phyloP scores from a whole-genome alignment of 257 asterid genomes.

The Eucommia ulmoides region DNA sequence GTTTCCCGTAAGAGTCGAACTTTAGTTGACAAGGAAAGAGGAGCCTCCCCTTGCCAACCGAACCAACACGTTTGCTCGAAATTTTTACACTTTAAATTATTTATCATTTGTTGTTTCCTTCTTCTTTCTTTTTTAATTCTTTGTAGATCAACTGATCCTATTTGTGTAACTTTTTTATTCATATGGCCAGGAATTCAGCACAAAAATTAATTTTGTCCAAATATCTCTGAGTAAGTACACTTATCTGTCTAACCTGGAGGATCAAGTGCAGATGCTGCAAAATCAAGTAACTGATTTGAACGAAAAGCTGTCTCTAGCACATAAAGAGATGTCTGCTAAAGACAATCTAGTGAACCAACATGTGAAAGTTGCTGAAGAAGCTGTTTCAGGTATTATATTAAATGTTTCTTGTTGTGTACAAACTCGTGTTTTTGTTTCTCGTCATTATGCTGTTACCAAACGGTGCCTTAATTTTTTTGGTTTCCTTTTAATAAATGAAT shows the following conservation, averaged over 20 bases:
- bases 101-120: neutral
- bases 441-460: too few species aligned
- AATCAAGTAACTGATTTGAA: constrained; percentile 65
- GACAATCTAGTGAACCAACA: constrained; percentile 90
- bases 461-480: too few species aligned
- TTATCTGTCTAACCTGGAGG: neutral
- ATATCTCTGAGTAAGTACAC: neutral
- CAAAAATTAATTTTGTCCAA: neutral
- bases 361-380: constrained; percentile 97
- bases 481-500: too few species aligned
- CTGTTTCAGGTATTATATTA: constrained; percentile 70
- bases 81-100: neutral
- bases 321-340: constrained; percentile 58
- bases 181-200: neutral
- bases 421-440: neutral
- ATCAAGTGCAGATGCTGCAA: constrained; percentile 50
- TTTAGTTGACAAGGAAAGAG: neutral
- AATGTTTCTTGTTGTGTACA: neutral
- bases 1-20: too few species aligned
- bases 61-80: neutral
- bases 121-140: neutral
- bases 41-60: neutral
- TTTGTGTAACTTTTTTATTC: neutral
- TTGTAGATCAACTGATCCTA: neutral
- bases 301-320: constrained; percentile 67